These are phyloP conservation scores for Microbotryomycetes sp. DNA, from an alignment of 1,284 basidiomycete genomes.

Conservation along the genomic window DNA sequence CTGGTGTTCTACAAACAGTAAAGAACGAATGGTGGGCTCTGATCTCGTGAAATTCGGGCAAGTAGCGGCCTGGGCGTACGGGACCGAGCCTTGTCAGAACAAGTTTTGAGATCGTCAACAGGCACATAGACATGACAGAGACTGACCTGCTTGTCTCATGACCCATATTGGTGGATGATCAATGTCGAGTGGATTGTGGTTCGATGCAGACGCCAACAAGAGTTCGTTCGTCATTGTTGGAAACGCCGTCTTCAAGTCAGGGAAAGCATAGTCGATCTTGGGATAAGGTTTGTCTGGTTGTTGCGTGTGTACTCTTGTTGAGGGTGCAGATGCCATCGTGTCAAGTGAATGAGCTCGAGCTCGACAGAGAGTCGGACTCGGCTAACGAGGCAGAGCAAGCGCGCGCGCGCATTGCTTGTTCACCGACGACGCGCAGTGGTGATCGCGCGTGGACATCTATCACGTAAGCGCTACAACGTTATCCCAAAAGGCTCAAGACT, in stretches of 20 bases:
- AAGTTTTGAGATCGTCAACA: background rate
- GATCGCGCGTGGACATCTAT: too few species aligned
- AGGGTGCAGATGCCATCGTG: background rate
- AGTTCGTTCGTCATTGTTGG: conserved; percentile 83
- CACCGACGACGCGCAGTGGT: too few species aligned
- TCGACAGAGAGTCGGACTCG: too few species aligned
- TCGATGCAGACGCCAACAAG: conserved; percentile 76
- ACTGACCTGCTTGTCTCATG: conserved; percentile 96
- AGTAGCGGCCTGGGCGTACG: conserved; percentile 19
- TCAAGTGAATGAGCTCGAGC: too few species aligned
- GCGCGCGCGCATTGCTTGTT: too few species aligned
- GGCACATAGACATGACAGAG: conserved; percentile 66
- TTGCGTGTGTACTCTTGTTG: background rate
- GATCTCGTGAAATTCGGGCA: conserved; percentile 56
- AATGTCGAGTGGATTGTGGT: conserved; percentile 58
- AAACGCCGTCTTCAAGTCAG: conserved; percentile 45
- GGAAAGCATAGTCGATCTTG: conserved; percentile 25
- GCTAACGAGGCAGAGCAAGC: too few species aligned
- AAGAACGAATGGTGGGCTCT: conserved; percentile 84
- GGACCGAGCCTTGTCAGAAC: background rate
- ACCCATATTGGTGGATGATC: conserved; percentile 96
- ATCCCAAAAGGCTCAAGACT: too few species aligned
- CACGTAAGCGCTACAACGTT: too few species aligned
- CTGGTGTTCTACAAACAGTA: conserved; percentile 81
- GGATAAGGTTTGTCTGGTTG: conserved; percentile 8